Evolutionary conservation across 495 filamentous ascomycete genomes (phyloP), one percentile per base, ranked within the genome.

Genomic region (Penicillium paradoxum): DNA sequence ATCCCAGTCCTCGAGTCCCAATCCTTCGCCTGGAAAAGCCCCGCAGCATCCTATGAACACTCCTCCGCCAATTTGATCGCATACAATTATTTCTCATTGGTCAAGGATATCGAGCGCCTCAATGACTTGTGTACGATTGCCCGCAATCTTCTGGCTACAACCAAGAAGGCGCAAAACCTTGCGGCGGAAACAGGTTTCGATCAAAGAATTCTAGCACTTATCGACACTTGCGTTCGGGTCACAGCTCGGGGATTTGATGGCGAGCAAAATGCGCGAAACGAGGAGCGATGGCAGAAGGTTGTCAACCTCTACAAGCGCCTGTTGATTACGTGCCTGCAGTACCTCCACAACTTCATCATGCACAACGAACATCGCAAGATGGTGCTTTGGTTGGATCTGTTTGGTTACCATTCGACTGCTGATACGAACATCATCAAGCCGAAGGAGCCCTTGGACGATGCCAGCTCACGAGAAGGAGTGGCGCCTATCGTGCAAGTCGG

Each of bases 331-430:
- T 87, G 87, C 45, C 78, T 97, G 11, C 91, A 97, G 67, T 90
- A 92, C 63, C 81, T 91, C 24, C 90, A 96, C 63, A 97, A 97
- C 60, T 87, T 92, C 69, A 87, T 91, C 24, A 88, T 90, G 71
- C 87, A 89, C 57, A 95, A 97, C 50, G 91, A 97, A 67, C 80
- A 88, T 27, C 86, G 89, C 47, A 96, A 97, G 72, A 86, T 95
- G 75, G 78, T 88, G 3, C 85, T 97, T 24, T 97, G 91, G 91
- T 76, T 90, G 36, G 87, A 89, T 61, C 75, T 97, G 1, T 92
- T 91, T 61, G 87, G 88, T 25, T 82, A 85, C 40, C 72, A 77
- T 47, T 77, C 63, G 64, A 83, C 66, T 8, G 79, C 72, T 37
- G 74, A 77, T 53, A 76, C 75, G 30, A 79, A 76, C 57, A 81